Evolutionary conservation across 148 eudicot species (phyloP).

Genomic region (Dysphania ambrosioides): DNA sequence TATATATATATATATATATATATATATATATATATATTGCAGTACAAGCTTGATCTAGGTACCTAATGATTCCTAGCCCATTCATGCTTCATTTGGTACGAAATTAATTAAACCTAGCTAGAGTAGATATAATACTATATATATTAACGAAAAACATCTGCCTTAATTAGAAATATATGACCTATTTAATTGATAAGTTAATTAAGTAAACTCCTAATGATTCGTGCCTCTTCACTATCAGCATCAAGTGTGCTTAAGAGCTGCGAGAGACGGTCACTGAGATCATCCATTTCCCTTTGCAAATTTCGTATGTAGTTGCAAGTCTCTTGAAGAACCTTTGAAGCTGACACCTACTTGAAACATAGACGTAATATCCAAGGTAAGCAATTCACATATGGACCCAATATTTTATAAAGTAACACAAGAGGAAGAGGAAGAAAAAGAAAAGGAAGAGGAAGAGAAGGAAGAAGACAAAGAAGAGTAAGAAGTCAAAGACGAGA

Average conservation of each 20-base stretch:
- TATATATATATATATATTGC: slow-evolving; percentile 18
- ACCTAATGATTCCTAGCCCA: background rate
- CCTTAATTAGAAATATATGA: background rate
- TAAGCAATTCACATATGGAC: background rate
- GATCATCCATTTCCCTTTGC: slow-evolving; percentile 63
- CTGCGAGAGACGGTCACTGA: slow-evolving; percentile 68
- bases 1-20: slow-evolving; percentile 10
- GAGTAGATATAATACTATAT: background rate
- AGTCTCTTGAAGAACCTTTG: slow-evolving; percentile 65
- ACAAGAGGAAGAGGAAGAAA: too few species aligned
- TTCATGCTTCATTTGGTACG: slow-evolving; percentile 9
- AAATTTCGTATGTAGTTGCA: slow-evolving; percentile 61
- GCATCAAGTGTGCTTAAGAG: slow-evolving; percentile 56
- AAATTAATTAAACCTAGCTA: slow-evolving; percentile 16
- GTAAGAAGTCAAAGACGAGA: too few species aligned
- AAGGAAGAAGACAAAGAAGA: too few species aligned
- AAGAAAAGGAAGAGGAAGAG: too few species aligned
- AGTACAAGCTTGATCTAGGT: slow-evolving; percentile 23
- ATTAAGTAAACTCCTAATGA: slow-evolving; percentile 57
- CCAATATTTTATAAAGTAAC: too few species aligned
- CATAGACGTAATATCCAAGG: background rate
- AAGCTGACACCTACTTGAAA: slow-evolving; percentile 46
- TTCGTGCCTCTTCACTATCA: slow-evolving; percentile 61
- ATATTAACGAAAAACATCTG: background rate
- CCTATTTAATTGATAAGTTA: slow-evolving; percentile 13